A percentile compares a stretch with the other conserved stretches of the same genome.
Evolutionary conservation across 306 rosid species (phyloP).

Genomic region (Cucurbita moschata): DNA sequence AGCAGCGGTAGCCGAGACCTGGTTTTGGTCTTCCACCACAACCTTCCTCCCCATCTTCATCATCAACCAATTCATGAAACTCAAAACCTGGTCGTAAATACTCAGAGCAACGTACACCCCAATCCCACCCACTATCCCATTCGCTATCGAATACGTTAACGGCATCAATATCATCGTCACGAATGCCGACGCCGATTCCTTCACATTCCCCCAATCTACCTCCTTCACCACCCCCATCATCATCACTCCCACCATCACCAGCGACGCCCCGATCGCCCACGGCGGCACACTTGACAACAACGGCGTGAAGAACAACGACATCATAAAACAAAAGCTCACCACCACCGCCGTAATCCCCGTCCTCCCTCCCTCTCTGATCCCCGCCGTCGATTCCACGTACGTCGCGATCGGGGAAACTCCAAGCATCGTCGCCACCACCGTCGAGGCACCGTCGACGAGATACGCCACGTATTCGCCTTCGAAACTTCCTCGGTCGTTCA

Average conservation of each 20-base stretch:
- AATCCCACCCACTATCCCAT: slow-evolving; percentile 77
- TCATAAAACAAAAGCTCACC: slow-evolving; percentile 47
- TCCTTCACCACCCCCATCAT: slow-evolving; percentile 90
- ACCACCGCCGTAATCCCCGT: slow-evolving; percentile 74
- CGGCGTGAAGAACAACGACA: slow-evolving; percentile 68
- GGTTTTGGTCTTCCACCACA: slow-evolving; percentile 59
- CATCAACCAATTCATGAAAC: slow-evolving; percentile 31
- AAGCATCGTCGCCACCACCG: slow-evolving; percentile 45
- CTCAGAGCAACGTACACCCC: slow-evolving; percentile 59
- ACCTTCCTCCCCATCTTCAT: slow-evolving; percentile 38
- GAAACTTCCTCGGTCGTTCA: slow-evolving; percentile 53
- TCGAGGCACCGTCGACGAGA: slow-evolving; percentile 64
- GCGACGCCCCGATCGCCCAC: slow-evolving; percentile 90
- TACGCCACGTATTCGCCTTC: slow-evolving; percentile 87
- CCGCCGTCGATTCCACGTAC: slow-evolving; percentile 65
- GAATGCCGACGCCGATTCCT: slow-evolving; percentile 71
- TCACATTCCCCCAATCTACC: slow-evolving; percentile 57
- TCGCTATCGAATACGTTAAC: slow-evolving; percentile 70
- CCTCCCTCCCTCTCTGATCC: slow-evolving; percentile 76
- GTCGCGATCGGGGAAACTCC: slow-evolving; percentile 69
- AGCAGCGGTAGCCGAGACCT: slow-evolving; percentile 53
- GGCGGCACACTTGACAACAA: slow-evolving; percentile 74
- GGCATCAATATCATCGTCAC: slow-evolving; percentile 78
- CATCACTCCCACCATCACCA: slow-evolving; percentile 90
- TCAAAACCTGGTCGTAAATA: slow-evolving; percentile 32